Conservation (phyloP, 2,329 filamentous ascomycete species). For the Ascochyta koolunga region DNA sequence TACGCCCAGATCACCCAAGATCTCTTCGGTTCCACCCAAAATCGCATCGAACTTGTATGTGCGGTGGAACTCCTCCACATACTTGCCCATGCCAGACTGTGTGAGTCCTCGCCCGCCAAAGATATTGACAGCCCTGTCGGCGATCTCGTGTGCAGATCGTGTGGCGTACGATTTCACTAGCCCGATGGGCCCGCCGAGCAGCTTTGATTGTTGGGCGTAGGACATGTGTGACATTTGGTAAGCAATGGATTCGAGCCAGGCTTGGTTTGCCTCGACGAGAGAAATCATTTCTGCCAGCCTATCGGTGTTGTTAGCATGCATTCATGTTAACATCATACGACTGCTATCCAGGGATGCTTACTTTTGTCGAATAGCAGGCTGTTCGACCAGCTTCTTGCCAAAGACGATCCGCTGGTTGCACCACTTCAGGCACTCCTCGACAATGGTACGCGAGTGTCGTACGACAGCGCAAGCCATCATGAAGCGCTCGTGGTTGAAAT, state of each 20-base stretch:
- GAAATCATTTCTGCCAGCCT: slow-evolving; percentile 87
- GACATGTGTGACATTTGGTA: slow-evolving; percentile 89
- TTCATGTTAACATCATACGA: neutral
- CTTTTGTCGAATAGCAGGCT: slow-evolving; percentile 83
- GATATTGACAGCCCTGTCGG: slow-evolving; percentile 83
- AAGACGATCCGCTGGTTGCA: slow-evolving; percentile 85
- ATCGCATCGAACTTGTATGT: slow-evolving; percentile 75
- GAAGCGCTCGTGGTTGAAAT: slow-evolving; percentile 89
- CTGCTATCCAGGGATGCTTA: slow-evolving; percentile 44
- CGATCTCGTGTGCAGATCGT: slow-evolving; percentile 78
- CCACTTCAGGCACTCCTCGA: slow-evolving; percentile 89
- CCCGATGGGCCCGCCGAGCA: slow-evolving; percentile 80
- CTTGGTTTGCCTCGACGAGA: slow-evolving; percentile 79
- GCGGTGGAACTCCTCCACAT: slow-evolving; percentile 83
- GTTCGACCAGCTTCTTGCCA: slow-evolving; percentile 79
- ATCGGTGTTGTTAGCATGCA: slow-evolving; percentile 1
- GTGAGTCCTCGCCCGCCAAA: slow-evolving; percentile 84
- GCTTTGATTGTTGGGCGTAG: slow-evolving; percentile 75
- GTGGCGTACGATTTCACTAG: slow-evolving; percentile 81
- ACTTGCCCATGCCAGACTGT: slow-evolving; percentile 79
- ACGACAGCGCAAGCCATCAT: slow-evolving; percentile 72
- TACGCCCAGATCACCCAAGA: slow-evolving; percentile 80
- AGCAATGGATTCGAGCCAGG: slow-evolving; percentile 83
- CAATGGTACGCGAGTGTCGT: slow-evolving; percentile 69
- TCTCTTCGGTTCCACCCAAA: slow-evolving; percentile 81